A percentile compares a stretch with the other conserved stretches of the same genome.
phyloP scores from a whole-genome alignment of 1,284 basidiomycete genomes.

The Ganoderma multipileum region DNA sequence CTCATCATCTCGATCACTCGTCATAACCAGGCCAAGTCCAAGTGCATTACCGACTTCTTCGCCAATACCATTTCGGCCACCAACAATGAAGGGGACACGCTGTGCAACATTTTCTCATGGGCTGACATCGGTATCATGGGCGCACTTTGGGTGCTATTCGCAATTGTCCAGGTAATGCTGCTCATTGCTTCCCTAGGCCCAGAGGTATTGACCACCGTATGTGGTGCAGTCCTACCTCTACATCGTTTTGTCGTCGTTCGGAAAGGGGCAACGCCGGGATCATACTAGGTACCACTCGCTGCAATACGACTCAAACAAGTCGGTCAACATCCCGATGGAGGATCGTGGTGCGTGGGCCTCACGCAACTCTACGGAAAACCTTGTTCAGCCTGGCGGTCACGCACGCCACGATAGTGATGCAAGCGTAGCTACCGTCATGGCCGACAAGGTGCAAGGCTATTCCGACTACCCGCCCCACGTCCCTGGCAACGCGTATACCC shows the following conservation, averaged over 20 bases:
- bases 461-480: conserved; percentile 34
- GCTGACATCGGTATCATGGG: conserved; percentile 92
- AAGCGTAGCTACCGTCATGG: conserved; percentile 63
- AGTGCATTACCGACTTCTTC: conserved; percentile 74
- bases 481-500: conserved; percentile 48
- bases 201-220: neutral
- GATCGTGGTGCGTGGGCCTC: conserved; percentile 78
- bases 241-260: conserved; percentile 77
- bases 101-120: conserved; percentile 91
- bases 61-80: conserved; percentile 43
- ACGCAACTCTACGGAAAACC: conserved; percentile 58
- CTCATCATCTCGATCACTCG: conserved; percentile 78
- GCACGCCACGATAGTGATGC: conserved; percentile 54
- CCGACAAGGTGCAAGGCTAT: conserved; percentile 54
- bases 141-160: conserved; percentile 81
- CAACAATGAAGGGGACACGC: conserved; percentile 62
- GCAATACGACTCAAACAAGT: conserved; percentile 65
- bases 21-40: conserved; percentile 72
- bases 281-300: conserved; percentile 84
- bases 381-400: conserved; percentile 36
- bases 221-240: conserved; percentile 68
- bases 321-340: conserved; percentile 71
- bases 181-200: conserved; percentile 2
- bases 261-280: conserved; percentile 75
- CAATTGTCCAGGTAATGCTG: conserved; percentile 70